Evolutionary conservation across 441 rosid genomes (phyloP).

Genomic region (Populus hybrid): DNA sequence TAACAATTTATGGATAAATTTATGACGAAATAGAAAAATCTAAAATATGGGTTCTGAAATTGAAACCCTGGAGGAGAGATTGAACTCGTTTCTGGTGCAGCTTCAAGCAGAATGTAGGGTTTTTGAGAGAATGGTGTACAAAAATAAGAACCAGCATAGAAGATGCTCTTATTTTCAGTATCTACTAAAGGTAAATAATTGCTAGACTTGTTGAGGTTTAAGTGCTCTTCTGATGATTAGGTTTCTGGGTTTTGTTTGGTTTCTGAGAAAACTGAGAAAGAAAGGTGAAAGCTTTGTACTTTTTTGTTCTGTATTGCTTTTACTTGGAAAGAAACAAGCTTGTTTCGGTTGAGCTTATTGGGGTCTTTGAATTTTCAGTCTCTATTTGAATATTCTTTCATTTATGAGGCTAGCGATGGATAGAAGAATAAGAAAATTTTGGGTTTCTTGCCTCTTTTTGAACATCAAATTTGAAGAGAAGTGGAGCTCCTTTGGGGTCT

Average conservation of each 20-base stretch:
- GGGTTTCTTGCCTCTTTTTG: neutral
- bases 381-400: neutral
- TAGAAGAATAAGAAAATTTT: neutral
- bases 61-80: conserved; percentile 49
- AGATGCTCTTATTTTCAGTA: conserved; percentile 82
- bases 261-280: neutral
- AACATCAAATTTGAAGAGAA: neutral
- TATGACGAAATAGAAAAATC: neutral
- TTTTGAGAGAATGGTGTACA: conserved; percentile 78
- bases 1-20: too few relatives aligned
- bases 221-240: neutral
- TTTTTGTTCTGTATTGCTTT: neutral
- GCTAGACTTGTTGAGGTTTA: neutral
- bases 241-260: conserved; percentile 2
- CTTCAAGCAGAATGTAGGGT: conserved; percentile 56
- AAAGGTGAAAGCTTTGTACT: neutral
- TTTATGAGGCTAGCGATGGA: neutral
- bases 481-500: neutral
- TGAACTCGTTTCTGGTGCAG: conserved; percentile 46
- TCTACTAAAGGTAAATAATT: conserved; percentile 65
- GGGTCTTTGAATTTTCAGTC: neutral
- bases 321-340: neutral
- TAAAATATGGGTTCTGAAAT: conserved; percentile 32
- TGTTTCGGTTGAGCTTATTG: neutral
- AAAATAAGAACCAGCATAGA: conserved; percentile 92